Percentiles rank a stretch among this genome's conserved stretches.
Conservation (phyloP, 768 basidiomycete genomes). For the Russula virescens region DNA sequence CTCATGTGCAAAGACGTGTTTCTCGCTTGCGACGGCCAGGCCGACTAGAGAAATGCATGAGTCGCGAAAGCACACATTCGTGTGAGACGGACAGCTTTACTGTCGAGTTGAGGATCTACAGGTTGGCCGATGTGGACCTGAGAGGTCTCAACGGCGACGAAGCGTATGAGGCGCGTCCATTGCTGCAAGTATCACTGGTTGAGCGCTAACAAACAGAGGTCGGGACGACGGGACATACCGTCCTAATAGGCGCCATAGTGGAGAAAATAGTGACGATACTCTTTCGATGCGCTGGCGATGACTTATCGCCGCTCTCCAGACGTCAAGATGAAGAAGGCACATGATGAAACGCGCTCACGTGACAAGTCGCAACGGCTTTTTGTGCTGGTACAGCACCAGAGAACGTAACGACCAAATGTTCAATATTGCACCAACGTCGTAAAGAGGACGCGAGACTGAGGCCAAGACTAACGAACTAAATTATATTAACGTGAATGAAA, state of each 20-base stretch:
- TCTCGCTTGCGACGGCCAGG: constrained; percentile 46
- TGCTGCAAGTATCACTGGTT: constrained; percentile 35
- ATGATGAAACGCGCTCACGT: constrained; percentile 21
- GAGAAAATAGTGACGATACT: constrained; percentile 6
- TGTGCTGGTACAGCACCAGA: too few relatives aligned
- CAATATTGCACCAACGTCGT: constrained; percentile 18
- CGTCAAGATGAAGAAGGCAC: too few relatives aligned
- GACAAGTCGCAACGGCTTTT: not conserved
- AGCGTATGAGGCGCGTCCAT: constrained; percentile 81
- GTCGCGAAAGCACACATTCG: not conserved
- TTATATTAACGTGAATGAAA: constrained; percentile 15
- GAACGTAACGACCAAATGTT: too few relatives aligned
- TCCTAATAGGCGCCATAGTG: constrained; percentile 53
- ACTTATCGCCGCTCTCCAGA: not conserved
- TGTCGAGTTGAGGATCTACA: constrained; percentile 58
- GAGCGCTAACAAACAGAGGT: not conserved
- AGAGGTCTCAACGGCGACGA: constrained; percentile 69
- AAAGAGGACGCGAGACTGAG: constrained; percentile 12
- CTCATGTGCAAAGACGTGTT: constrained; percentile 61
- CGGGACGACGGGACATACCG: constrained; percentile 36
- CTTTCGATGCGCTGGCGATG: not conserved
- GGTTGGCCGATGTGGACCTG: constrained; percentile 76
- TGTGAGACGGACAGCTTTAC: constrained; percentile 32
- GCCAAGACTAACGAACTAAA: constrained; percentile 23
- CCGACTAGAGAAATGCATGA: constrained; percentile 41